These are phyloP conservation scores for Populus deltoides DNA, from an alignment of 345 rosid genomes.

Conservation along the genomic window DNA sequence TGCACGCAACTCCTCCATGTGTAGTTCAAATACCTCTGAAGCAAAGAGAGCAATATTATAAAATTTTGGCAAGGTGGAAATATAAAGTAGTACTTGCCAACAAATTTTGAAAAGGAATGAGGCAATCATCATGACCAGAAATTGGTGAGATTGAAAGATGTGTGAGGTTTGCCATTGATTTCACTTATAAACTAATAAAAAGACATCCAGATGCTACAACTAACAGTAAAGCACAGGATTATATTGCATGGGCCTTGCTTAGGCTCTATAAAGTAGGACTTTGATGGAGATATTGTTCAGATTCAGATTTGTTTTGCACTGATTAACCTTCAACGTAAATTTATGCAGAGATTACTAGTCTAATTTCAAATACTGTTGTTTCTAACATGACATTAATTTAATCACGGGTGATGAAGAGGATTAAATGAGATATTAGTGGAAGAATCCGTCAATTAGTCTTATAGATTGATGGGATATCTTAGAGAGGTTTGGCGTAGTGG, in stretches of 20 bases:
- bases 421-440: not conserved
- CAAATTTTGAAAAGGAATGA: not conserved
- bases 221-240: not conserved
- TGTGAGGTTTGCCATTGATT: not conserved
- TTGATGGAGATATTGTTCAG: not conserved
- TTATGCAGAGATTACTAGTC: not conserved
- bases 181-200: not conserved
- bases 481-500: not conserved
- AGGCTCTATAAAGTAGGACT: not conserved
- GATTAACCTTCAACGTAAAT: not conserved
- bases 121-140: not conserved
- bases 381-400: not conserved
- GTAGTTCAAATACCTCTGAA: slow-evolving; percentile 91
- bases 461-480: not conserved
- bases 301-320: not conserved
- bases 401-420: not conserved
- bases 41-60: not conserved
- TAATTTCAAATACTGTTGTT: not conserved
- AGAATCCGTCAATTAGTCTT: not conserved
- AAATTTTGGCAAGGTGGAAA: not conserved
- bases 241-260: not conserved
- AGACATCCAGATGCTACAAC: not conserved
- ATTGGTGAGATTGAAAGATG: not conserved
- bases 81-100: not conserved
- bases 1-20: slow-evolving; percentile 82